Evolutionary conservation across 2,329 filamentous ascomycete species (phyloP).

Genomic region (Arthrobotrys iridis): DNA sequence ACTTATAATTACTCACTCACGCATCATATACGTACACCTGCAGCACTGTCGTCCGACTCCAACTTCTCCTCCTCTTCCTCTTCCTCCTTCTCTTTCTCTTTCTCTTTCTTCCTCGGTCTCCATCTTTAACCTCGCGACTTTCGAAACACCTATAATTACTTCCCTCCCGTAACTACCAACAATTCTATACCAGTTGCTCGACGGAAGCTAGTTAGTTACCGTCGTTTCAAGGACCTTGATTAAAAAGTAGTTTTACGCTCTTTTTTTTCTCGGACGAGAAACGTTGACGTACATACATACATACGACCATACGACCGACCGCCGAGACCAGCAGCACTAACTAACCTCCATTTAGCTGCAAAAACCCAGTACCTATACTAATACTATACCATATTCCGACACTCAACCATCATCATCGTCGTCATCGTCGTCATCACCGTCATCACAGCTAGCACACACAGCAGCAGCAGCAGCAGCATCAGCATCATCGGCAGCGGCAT

Average conservation of each 20-base stretch:
- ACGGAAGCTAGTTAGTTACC: too few species aligned
- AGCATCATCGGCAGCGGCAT: not conserved
- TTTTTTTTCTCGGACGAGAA: slow-evolving; percentile 21
- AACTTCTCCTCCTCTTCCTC: not conserved
- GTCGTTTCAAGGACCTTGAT: too few species aligned
- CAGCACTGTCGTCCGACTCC: not conserved
- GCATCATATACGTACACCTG: not conserved
- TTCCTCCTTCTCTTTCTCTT: not conserved
- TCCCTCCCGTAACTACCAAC: not conserved
- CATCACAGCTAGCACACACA: too few species aligned
- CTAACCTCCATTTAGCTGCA: not conserved
- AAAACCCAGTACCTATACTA: too few species aligned
- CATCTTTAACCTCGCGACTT: not conserved
- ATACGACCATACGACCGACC: not conserved
- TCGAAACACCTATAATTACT: not conserved
- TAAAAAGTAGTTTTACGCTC: too few species aligned
- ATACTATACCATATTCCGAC: too few species aligned
- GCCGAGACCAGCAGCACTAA: not conserved
- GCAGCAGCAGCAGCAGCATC: too few species aligned
- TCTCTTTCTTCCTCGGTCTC: not conserved
- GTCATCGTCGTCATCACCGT: not conserved
- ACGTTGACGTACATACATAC: not conserved
- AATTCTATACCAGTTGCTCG: too few species aligned
- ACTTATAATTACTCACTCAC: too few species aligned
- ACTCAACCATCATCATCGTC: not conserved